Evolutionary conservation across 768 basidiomycete species (phyloP), one percentile per base, ranked within the genome.

Genomic region (Cystofilobasidium capitatum): DNA sequence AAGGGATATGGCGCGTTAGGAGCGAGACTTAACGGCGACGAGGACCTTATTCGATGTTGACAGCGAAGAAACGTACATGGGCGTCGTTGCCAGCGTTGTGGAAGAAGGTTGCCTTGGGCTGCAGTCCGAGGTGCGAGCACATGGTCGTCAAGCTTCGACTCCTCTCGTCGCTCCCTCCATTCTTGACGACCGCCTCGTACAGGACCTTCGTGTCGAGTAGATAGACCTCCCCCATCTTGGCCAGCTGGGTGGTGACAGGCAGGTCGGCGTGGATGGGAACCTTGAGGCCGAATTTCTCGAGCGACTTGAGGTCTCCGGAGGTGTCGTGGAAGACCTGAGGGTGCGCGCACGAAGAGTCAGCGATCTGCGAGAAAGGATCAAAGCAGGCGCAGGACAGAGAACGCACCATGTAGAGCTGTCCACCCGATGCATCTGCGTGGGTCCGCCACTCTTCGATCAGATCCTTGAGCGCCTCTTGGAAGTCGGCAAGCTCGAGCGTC

Each of bases 61-160:
- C 12, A 14, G 51, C 26, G 51, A 13, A 65, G 54, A 6, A 78
- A 75, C 85, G 47, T 71, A 90, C 89, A 74, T 86, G 81, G 1
- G 89, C 89, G 75, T 91, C 88, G 73, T 91, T 91, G 0, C 89
- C 89, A 0, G 88, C 89, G 73, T 92, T 93, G 80, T 91, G 91
- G 66, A 58, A 59, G 35, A 35, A 57, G 22, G 62, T 62, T 17
- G 87, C 77, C 71, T 81, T 79, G 29, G 29, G 29, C 39, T 80
- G 71, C n/a, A 90, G 80, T 59, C 84, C 82, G 26, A 92, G 80
- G 61, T 85, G 82, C 55, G 79, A 78, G 75, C 86, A 88, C 36
- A 85, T 81, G 44, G 83, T 82, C 69, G 82, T 82, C 26, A 93
- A 81, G 0, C 79, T 78, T 57, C 82, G 77, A 49, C 58, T 57